Base-by-base conservation (phyloP, 2,329 filamentous ascomycete genomes). In the Sporothrix mexicana region DNA sequence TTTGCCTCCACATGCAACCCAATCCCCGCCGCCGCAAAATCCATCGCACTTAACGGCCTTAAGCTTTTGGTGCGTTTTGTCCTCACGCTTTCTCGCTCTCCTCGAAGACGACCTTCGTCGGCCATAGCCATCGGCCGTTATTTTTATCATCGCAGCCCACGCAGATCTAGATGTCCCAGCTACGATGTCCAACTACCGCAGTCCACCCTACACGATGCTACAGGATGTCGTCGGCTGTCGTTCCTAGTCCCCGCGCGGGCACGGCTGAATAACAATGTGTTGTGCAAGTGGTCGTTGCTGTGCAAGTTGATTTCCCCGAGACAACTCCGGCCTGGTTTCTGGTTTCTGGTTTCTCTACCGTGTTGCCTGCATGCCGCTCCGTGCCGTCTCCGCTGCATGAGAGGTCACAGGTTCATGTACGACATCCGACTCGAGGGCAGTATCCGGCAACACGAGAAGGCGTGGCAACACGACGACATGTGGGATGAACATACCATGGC, bases 21-120 rank as follows among this genome's bases (percentile, higher is more conserved):
- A 66, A 66, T 47, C 61, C 20, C 61, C 61, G 61, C 41, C 6
- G n/a, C 6, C 61, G n/a, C 12, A 10, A 43, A 36, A 36, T 5
- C 41, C 61, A 15, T 13, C 61, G 61, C 43, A 45, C 61, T 66
- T 66, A 47, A 66, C 61, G 61, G 41, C 25, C 15, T 62, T 62
- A 62, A 62, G 59, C 30, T 10, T 13, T 62, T 62, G 59, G 17
- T n/a, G 3, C 7, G 5, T 13, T 49, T 17, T 7, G n/a, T n/a
- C n/a, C 8, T 9, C 5, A 9, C 51, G 8, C n/a, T 8, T 13
- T 15, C 61, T 66, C 41, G 10, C 8, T 47, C 41, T 66, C 41
- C 36, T 12, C 59, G 4, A 3, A 36, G n/a, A 36, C 30, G 30
- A 7, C 30, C 30, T 7, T 36, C 30, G 30, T 36, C 30, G 30